Evolutionary conservation across 352 stramenopile genomes (phyloP), one percentile per base, ranked within the genome.

Genomic region (Globisporangium cederbergense): DNA sequence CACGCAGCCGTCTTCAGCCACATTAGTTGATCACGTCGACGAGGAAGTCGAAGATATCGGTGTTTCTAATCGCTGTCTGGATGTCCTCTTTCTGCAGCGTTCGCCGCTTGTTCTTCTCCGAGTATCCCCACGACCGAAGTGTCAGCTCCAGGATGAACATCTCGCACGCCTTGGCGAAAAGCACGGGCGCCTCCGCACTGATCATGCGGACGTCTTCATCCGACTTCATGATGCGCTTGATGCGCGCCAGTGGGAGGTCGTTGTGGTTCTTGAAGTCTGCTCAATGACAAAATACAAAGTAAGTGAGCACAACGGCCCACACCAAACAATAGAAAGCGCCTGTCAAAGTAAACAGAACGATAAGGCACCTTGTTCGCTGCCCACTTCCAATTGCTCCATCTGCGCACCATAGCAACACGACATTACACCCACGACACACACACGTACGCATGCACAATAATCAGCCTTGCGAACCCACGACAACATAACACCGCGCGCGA

Each of bases 161-260:
- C 82, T 99, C 97, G 62, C 97, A 99, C 1, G 98, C 98, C 79
- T 99, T 99, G 45, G 98, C 97, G 82, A 99, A 99, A 38, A 99
- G 77, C 34, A 99, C 97, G 2, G 97, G 98, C 22, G 97, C 97
- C 75, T 99, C 94, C 16, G 94, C 94, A 64, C 90, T 98, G 74
- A 99, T 99, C 98, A 99, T 99, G 40, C 97, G 79, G 13, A 99
- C 88, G 68, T 96, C 88, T 72, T 99, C 97, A 71, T 99, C 97
- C 45, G 90, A 98, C 83, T 99, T 99, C 97, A 99, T 99, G 70
- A 99, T 99, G 32, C 97, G 85, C 81, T 99, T 99, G 84, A 99
- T 99, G 45, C 97, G 86, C 20, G 97, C 97, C 51, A 99, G 76
- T 16, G 97, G 97, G 52, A 99, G 82, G 76, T 99, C 97, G 75